Base-by-base conservation (phyloP, 306 rosid species). In the Citrullus colocynthis region DNA sequence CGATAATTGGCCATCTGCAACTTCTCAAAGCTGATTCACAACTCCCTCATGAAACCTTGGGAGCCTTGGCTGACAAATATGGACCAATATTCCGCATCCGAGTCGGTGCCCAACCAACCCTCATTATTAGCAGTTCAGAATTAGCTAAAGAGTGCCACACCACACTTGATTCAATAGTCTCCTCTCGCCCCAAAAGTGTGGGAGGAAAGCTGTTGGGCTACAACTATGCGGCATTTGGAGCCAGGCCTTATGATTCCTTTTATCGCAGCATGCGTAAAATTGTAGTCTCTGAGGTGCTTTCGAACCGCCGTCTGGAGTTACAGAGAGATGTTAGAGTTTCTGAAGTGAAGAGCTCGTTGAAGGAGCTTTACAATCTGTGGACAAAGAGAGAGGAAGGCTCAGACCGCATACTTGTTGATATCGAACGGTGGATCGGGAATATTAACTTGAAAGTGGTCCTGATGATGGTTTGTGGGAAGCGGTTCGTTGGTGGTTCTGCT, bases 1-100 rank as follows among this genome's bases (percentile, higher is more conserved):
- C 97, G 12, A 20, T 91, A 34, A 78, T 91, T 21, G 97, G 97
- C 11, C 92, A 91, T 36, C 85, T 91, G 16, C 81, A 4, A 45
- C 84, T 87, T 20, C 76, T 89, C 12, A 45, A 61, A 61, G 4
- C 0, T 63, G 7, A 37, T 77, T 18, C 88, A 3, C 28, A 69
- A 21, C 75, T 83, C 45, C 85, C 90, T 54, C 81, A 89, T 81
- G 58, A 80, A 14, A 51, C 85, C 39, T 54, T 91, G 34, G 92
- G 86, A 42, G 77, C 80, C 77, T 72, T 91, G 74, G 85, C 89
- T 1, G 84, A 87, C 59, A 73, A 78, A 32, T 83, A 83, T n/a
- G 87, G 88, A 1, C 88, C 85, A 4, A 39, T 82, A 13, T 87
- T 82, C 78, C 41, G 80, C 55, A 78, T 82, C 45, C 75, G 80